Base-by-base conservation (phyloP, 2,329 filamentous ascomycete genomes). In the Venturia asperata region DNA sequence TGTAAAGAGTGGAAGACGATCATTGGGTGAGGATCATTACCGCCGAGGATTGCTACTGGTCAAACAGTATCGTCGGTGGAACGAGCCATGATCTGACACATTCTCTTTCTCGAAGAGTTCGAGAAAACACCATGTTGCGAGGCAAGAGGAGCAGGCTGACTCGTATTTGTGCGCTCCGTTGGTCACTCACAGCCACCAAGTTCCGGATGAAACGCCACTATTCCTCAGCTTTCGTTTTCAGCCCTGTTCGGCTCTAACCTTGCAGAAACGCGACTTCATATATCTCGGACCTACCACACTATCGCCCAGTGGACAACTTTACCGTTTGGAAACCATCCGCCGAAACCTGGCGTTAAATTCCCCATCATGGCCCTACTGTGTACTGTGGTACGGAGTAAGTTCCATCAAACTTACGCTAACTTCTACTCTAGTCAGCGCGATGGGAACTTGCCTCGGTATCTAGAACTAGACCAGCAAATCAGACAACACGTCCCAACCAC, bases 161-260 rank as follows among this genome's bases (percentile, higher is more conserved):
- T 58, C 30, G 52, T 19, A 21, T 37, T 58, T 58, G 52, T 58
- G 27, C 52, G 10, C 52, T 58, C 52, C 17, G 19, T 1, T 11
- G 10, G 52, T 58, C 45, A 47, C 11, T 56, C 13, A 58, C 21
- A 37, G 52, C 52, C 52, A 58, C 27, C 52, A 30, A 21, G 27
- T 58, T 58, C 21, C 27, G 19, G 19, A 34, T 58, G 52, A 39
- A 58, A 58, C 52, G 52, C 30, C 52, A 58, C 52, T 15, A 47
- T 47, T 55, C 30, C 37, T 37, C 47, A 24, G 21, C 21, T 52
- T 27, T 42, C 11, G 17, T 3, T 6, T 19, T 52, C 4, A 52
- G 47, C 47, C 47, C 47, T 52, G 7, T 27, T 27, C 39, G 15
- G 39, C 39, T 41, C 39, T 41, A 41, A 4, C 49, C 24, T 56